These are phyloP conservation scores for Blastosporella zonata DNA, from an alignment of 1,284 basidiomycete species.

Conservation along the genomic window DNA sequence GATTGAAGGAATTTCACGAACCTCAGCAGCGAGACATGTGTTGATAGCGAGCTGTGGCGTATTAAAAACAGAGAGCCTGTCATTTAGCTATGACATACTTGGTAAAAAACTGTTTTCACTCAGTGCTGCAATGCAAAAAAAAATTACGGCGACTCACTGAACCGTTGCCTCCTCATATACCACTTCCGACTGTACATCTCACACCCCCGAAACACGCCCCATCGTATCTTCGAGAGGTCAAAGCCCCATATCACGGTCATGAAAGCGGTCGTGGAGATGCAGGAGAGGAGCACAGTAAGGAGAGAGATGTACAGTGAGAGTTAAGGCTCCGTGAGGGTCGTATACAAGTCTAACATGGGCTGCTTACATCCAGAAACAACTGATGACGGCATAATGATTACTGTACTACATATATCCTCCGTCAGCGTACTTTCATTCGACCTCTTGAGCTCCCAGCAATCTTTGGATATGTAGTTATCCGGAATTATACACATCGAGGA, in stretches of 20 bases:
- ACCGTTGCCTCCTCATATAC: constrained; percentile 29
- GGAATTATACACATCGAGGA: too few species aligned
- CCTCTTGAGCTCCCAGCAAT: too few species aligned
- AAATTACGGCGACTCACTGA: constrained; percentile 24
- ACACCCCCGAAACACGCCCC: constrained; percentile 27
- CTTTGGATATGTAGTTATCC: too few species aligned
- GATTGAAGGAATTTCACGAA: constrained; percentile 4
- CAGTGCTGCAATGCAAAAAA: background rate
- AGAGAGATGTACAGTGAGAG: too few species aligned
- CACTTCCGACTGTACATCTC: constrained; percentile 31
- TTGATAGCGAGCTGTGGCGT: constrained; percentile 26
- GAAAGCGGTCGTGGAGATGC: too few species aligned
- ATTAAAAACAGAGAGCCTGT: constrained; percentile 9
- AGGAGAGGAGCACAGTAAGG: too few species aligned
- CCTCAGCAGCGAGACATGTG: constrained; percentile 30
- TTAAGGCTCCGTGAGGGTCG: too few species aligned
- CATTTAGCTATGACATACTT: constrained; percentile 5
- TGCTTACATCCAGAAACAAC: too few species aligned
- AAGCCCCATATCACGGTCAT: constrained; percentile 31
- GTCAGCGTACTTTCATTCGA: too few species aligned
- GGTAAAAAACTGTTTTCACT: constrained; percentile 14
- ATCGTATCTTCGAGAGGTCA: constrained; percentile 30
- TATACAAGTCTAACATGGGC: too few species aligned
- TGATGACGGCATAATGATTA: too few species aligned
- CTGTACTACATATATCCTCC: too few species aligned